Conservation (phyloP, 169 alveolate species). For the Plasmodium ovale region DNA sequence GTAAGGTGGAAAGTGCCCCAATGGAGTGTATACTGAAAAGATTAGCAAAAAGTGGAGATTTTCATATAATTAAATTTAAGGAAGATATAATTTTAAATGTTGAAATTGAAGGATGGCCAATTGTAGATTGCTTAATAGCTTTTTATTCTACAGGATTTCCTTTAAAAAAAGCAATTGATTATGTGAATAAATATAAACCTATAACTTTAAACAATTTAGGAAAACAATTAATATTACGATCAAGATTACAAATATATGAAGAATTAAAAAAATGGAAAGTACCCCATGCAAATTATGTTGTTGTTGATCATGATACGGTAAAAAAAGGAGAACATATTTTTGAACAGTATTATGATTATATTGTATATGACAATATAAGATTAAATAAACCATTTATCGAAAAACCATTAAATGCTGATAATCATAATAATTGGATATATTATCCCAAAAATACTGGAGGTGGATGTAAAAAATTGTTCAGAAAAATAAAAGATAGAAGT, state of each 20-base stretch:
- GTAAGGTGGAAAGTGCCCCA: slow-evolving; percentile 90
- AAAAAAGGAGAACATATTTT: slow-evolving; percentile 84
- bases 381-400: slow-evolving; percentile 97
- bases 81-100: slow-evolving; percentile 88
- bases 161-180: slow-evolving; percentile 79
- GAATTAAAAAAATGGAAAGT: slow-evolving; percentile 85
- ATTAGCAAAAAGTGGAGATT: slow-evolving; percentile 88
- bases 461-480: slow-evolving; percentile 91
- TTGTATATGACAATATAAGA: slow-evolving; percentile 91
- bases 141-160: slow-evolving; percentile 94
- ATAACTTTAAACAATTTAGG: slow-evolving; percentile 76
- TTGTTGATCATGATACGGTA: slow-evolving; percentile 90
- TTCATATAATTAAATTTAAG: slow-evolving; percentile 87
- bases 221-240: slow-evolving; percentile 81
- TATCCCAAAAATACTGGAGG: slow-evolving; percentile 96
- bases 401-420: slow-evolving; percentile 97
- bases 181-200: slow-evolving; percentile 74
- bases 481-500: slow-evolving; percentile 92
- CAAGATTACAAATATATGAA: slow-evolving; percentile 88
- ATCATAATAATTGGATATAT: slow-evolving; percentile 97
- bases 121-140: slow-evolving; percentile 93
- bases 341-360: slow-evolving; percentile 94
- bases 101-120: slow-evolving; percentile 91
- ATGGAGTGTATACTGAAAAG: slow-evolving; percentile 89
- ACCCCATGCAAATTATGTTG: slow-evolving; percentile 91